phyloP scores from a whole-genome alignment of 148 eudicot species.

The Chenopodium quinoa region DNA sequence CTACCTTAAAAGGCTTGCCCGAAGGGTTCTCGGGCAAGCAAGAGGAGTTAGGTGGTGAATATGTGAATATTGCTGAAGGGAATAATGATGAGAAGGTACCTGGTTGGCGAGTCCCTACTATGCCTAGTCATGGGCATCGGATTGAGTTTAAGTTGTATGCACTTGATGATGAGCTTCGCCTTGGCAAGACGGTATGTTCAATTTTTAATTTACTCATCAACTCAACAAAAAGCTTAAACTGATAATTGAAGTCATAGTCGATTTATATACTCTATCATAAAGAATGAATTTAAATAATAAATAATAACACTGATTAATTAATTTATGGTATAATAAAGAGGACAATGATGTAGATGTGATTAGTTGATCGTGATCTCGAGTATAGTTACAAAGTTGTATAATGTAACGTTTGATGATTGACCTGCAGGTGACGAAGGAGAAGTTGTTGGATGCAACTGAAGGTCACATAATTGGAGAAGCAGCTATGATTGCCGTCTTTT shows the following conservation, averaged over 20 bases:
- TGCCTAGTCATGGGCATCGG: constrained; percentile 56
- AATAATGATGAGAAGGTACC: constrained; percentile 60
- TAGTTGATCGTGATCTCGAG: too few relatives aligned
- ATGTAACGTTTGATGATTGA: neutral
- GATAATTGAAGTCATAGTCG: too few relatives aligned
- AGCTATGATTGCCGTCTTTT: constrained; percentile 44
- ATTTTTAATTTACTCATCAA: neutral
- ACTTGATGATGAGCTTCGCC: constrained; percentile 55
- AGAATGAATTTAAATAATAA: too few relatives aligned
- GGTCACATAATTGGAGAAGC: constrained; percentile 71
- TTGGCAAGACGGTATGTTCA: constrained; percentile 57
- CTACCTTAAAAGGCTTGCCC: constrained; percentile 61
- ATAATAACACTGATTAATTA: too few relatives aligned
- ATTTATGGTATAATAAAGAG: neutral
- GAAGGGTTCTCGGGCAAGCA: constrained; percentile 72
- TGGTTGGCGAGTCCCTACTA: constrained; percentile 58
- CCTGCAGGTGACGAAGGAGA: constrained; percentile 70
- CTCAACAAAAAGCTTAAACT: neutral
- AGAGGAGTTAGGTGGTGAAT: constrained; percentile 46
- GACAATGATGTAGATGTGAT: too few relatives aligned
- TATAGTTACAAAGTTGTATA: neutral
- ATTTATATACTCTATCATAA: too few relatives aligned
- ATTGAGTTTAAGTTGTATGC: constrained; percentile 78
- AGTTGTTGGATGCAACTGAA: constrained; percentile 48
- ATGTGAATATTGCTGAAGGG: constrained; percentile 52